These are phyloP conservation scores for Vitis amurensis DNA, from an alignment of 164 flowering plant species.

Conservation along the genomic window DNA sequence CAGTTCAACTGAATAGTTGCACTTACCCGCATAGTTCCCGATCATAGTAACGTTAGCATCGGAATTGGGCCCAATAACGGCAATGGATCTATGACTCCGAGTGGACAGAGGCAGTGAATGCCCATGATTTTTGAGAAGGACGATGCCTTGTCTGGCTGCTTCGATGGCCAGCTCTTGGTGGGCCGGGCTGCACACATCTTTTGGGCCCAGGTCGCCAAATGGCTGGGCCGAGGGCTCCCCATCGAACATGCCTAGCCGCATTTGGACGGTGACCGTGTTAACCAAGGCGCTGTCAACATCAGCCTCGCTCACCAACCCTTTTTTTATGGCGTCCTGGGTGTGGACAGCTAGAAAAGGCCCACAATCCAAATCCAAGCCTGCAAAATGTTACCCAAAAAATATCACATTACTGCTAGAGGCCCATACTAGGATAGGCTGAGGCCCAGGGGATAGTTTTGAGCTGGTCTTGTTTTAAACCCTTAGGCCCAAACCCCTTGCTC, in stretches of 20 bases:
- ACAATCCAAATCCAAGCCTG: slow-evolving; percentile 95
- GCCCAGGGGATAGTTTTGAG: too few species aligned
- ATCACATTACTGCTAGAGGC: background rate
- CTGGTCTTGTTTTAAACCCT: too few species aligned
- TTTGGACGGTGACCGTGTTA: slow-evolving; percentile 74
- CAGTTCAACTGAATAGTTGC: too few species aligned
- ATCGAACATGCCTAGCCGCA: slow-evolving; percentile 95
- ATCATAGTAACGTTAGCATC: slow-evolving; percentile 82
- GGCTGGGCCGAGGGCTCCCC: slow-evolving; percentile 63
- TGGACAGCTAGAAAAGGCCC: slow-evolving; percentile 77
- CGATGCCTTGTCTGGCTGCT: slow-evolving; percentile 94
- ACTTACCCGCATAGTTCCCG: slow-evolving; percentile 72
- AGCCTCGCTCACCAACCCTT: slow-evolving; percentile 47
- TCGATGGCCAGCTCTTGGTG: slow-evolving; percentile 77
- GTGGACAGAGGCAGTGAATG: slow-evolving; percentile 58
- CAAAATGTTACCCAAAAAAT: background rate
- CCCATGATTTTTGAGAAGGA: slow-evolving; percentile 68
- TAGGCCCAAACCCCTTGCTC: too few species aligned
- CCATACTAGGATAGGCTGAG: too few species aligned
- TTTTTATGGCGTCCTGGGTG: slow-evolving; percentile 57
- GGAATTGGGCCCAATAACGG: slow-evolving; percentile 85
- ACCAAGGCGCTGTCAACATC: slow-evolving; percentile 58
- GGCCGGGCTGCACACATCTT: slow-evolving; percentile 61
- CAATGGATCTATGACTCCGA: slow-evolving; percentile 50
- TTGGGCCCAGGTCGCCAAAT: slow-evolving; percentile 61